Base-by-base conservation (phyloP, 2,329 filamentous ascomycete species). In the Ophiostoma perfectum region DNA sequence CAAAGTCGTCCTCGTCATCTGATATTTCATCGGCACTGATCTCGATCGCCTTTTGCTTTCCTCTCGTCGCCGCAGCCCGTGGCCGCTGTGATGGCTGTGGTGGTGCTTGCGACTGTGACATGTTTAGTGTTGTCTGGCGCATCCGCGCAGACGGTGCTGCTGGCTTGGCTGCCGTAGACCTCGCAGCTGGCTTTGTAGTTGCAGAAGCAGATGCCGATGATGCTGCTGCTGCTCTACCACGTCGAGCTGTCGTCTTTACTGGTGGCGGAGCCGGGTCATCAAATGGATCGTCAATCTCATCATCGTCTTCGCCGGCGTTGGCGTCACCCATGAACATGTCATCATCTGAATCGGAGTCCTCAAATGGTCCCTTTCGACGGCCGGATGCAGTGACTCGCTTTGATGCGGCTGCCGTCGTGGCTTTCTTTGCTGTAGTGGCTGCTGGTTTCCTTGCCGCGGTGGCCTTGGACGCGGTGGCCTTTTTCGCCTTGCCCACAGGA, bases 241-340 rank as follows among this genome's bases (percentile, higher is more conserved):
- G 65, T 4, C 70, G 73, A 72, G 52, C 76, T 0, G 80, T 73
- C 44, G 79, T 78, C 72, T 47, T 76, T 0, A 27, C 27, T 27
- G 80, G 73, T 49, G 79, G 79, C 4, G 78, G 76, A 4, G 77
- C 75, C 7, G 65, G 58, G 3, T 42, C 55, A 16, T 77, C 75
- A 7, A 66, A 41, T 11, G 47, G 52, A 49, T 68, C 67, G 4
- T 68, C 67, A 49, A 69, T 62, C 39, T 64, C 67, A 27, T 69
- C 67, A 18, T 58, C 63, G 9, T 67, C 65, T 2, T 52, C 62
- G 27, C 74, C 68, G 0, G 67, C 75, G 3, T 79, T 78, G 9
- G 82, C 80, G 14, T 84, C 82, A 38, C 86, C 86, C 3, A 86
- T 75, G 8, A 84, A 77, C 66, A 84, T 83, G 47, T 84, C 78